These are phyloP conservation scores for Hanseniaspora meyeri DNA, from an alignment of 805 yeast genomes.

Conservation along the genomic window DNA sequence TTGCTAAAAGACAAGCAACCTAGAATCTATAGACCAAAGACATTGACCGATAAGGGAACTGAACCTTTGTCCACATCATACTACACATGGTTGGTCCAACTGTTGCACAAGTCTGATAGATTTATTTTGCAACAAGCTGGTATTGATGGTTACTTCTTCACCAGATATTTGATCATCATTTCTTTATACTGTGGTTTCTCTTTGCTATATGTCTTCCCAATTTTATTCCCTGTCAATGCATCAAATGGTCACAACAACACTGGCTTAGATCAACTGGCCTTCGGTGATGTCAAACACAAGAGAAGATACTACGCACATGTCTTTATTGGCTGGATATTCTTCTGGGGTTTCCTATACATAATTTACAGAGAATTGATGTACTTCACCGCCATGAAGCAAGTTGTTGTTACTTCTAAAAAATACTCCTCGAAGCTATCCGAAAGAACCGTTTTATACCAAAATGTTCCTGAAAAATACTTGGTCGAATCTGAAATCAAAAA, in stretches of 20 bases:
- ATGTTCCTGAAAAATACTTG: slow-evolving; percentile 63
- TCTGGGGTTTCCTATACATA: slow-evolving; percentile 54
- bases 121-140: slow-evolving; percentile 80
- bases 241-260: slow-evolving; percentile 45
- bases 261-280: slow-evolving; percentile 69
- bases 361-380: slow-evolving; percentile 73
- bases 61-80: slow-evolving; percentile 64
- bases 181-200: slow-evolving; percentile 44
- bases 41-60: slow-evolving; percentile 46
- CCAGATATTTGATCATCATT: slow-evolving; percentile 59
- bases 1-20: slow-evolving; percentile 47
- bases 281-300: slow-evolving; percentile 52
- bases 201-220: slow-evolving; percentile 42
- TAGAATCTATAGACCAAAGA: slow-evolving; percentile 75
- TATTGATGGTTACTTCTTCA: slow-evolving; percentile 83
- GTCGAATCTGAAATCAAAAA: slow-evolving; percentile 62
- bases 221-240: slow-evolving; percentile 77
- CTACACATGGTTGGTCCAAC: slow-evolving; percentile 53
- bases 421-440: slow-evolving; percentile 64
- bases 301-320: slow-evolving; percentile 78
- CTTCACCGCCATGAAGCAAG: slow-evolving; percentile 64
- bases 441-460: slow-evolving; percentile 72
- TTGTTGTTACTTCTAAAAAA: slow-evolving; percentile 67
- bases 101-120: slow-evolving; percentile 55
- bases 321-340: slow-evolving; percentile 66